phyloP scores from a whole-genome alignment of 371 early-diverging fungal genomes.

The Saksenaea vasiformis region DNA sequence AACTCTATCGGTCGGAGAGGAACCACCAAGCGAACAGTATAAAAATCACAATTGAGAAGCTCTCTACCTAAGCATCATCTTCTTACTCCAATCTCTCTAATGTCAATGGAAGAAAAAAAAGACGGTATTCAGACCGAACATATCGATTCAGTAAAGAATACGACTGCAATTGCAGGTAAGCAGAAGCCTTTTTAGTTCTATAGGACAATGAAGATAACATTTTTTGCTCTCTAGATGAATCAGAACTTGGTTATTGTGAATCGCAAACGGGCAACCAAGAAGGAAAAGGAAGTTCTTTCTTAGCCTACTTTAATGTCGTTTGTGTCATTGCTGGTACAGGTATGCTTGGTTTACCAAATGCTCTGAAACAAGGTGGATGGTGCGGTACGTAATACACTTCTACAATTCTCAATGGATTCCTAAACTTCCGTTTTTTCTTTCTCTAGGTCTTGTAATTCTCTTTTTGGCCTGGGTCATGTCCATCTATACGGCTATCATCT shows the following conservation, averaged over 20 bases:
- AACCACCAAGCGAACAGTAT: not conserved
- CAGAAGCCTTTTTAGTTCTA: no score
- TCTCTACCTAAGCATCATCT: not conserved
- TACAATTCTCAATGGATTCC: not conserved
- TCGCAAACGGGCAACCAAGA: not conserved
- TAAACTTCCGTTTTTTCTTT: not conserved
- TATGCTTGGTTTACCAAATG: slow-evolving; percentile 78
- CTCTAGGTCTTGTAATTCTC: slow-evolving; percentile 68
- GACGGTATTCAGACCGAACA: not conserved
- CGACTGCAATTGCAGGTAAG: not conserved
- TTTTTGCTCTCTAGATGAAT: not conserved
- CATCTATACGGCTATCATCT: slow-evolving; percentile 46
- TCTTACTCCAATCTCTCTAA: not conserved
- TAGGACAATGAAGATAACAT: no score
- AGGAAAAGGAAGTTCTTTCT: slow-evolving; percentile 17
- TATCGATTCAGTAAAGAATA: not conserved
- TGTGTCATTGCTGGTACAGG: slow-evolving; percentile 85
- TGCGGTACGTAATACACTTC: slow-evolving; percentile 37
- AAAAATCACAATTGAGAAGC: not conserved
- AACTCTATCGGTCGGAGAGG: slow-evolving; percentile 4
- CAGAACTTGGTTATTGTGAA: not conserved
- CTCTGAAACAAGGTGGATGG: slow-evolving; percentile 83
- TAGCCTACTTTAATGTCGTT: slow-evolving; percentile 63
- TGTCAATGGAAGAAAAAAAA: not conserved
- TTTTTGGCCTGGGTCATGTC: slow-evolving; percentile 75